Base-by-base conservation (phyloP, 2,329 filamentous ascomycete species). In the Hymenoscyphus infarciens region DNA sequence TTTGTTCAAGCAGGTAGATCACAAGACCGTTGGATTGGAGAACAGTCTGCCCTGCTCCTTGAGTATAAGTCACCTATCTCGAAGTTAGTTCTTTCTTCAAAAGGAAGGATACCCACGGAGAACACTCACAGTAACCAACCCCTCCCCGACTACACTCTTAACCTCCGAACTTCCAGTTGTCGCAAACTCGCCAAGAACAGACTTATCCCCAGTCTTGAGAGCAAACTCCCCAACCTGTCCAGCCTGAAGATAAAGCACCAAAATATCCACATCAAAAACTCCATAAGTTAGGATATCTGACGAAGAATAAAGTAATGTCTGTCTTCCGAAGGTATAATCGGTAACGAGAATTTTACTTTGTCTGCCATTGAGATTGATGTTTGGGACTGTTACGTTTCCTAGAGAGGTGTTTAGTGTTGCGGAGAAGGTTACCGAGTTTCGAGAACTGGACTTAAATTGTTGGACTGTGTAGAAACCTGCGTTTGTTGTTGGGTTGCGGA, bases 311-410 rank as follows among this genome's bases (percentile, higher is more conserved):
- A 83, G 73, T 2, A 85, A 71, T 2, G 74, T 79, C 31, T 79
- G 75, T 1, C 74, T 74, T 3, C 82, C 81, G 61, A 83, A 74
- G 0, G 70, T 69, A 59, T 83, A 84, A 67, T 85, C 81, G 0
- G 81, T 83, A 22, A 83, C 79, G 3, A 84, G 73, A 64, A 83
- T 83, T 65, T 82, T 82, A 68, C 80, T 82, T 69, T 84, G 80
- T 19, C 81, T 76, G 11, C 82, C 82, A 56, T 78, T 76, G 2
- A 84, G 74, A 56, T 79, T 77, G n/a, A 83, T 75, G 42, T 77
- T 77, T 0, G 81, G 77, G 3, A 80, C 73, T 1, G 72, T 77
- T 8, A 79, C 68, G 25, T 72, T 68, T 56, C 81, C 82, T 16
- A 70, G 70, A 1, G 80, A 80, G 1, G 83, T 85, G 27, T 77